phyloP scores from a whole-genome alignment of 768 basidiomycete species.

The Mycena polygramma region DNA sequence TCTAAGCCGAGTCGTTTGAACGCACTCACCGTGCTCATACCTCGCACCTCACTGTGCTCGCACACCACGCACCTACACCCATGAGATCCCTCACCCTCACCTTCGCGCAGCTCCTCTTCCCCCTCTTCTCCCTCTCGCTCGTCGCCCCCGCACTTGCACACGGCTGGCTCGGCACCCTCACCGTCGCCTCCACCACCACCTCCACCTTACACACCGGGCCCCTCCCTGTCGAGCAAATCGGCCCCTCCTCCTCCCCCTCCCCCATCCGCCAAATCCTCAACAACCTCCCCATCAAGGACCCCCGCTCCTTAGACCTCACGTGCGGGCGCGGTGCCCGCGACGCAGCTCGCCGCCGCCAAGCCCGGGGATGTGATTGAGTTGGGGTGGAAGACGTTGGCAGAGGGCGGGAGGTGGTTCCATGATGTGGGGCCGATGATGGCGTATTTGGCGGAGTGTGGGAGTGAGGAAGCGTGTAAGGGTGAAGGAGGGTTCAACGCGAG shows the following conservation, averaged over 20 bases:
- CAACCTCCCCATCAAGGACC: slow-evolving; percentile 52
- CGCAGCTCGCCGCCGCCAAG: slow-evolving; percentile 54
- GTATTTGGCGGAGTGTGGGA: slow-evolving; percentile 57
- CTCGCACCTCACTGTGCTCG: too few relatives aligned
- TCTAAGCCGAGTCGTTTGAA: too few relatives aligned
- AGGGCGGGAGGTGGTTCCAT: slow-evolving; percentile 38
- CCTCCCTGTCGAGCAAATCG: slow-evolving; percentile 22
- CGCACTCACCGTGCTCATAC: too few relatives aligned
- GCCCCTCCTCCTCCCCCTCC: slow-evolving; percentile 13
- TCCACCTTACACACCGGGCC: slow-evolving; percentile 27
- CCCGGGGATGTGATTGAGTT: slow-evolving; percentile 60
- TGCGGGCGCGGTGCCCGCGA: slow-evolving; percentile 62
- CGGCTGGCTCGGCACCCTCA: slow-evolving; percentile 33
- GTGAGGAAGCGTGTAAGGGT: slow-evolving; percentile 54
- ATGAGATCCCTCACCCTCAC: slow-evolving; percentile 24
- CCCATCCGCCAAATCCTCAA: slow-evolving; percentile 36
- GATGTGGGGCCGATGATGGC: slow-evolving; percentile 51
- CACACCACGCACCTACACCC: too few relatives aligned
- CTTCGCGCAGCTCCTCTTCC: slow-evolving; percentile 6
- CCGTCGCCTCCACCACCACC: slow-evolving; percentile 15
- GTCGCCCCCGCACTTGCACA: slow-evolving; percentile 34
- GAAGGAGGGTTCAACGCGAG: slow-evolving; percentile 57
- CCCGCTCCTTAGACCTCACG: slow-evolving; percentile 55
- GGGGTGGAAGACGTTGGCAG: slow-evolving; percentile 51
- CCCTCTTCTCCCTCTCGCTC: too few relatives aligned